Evolutionary conservation across 257 asterid genomes (phyloP).

Genomic region (Striga asiatica): DNA sequence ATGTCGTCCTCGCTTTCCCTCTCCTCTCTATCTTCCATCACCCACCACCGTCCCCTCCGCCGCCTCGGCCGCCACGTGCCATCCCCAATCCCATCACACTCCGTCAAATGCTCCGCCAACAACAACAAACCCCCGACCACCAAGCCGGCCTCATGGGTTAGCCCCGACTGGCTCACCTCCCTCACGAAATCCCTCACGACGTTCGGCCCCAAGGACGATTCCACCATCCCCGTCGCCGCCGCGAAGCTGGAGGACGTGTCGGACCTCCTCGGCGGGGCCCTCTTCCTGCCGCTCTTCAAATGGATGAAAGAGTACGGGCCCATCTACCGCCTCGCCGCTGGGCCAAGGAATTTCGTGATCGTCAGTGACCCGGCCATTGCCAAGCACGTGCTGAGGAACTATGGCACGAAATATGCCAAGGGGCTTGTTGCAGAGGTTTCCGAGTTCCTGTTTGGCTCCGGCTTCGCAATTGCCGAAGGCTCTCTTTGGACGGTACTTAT

Average conservation of each 20-base stretch:
- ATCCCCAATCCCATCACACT: constrained; percentile 12
- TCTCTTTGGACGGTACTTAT: constrained; percentile 60
- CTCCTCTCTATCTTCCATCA: constrained; percentile 25
- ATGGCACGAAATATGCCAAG: constrained; percentile 69
- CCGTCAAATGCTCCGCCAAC: constrained; percentile 33
- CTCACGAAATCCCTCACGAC: constrained; percentile 53
- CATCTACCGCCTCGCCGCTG: constrained; percentile 78
- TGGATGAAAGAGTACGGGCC: constrained; percentile 93
- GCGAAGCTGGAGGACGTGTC: constrained; percentile 88
- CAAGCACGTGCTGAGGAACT: constrained; percentile 70
- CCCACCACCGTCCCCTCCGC: constrained; percentile 18
- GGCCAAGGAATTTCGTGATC: constrained; percentile 70
- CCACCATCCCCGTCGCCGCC: constrained; percentile 73
- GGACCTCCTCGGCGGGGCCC: constrained; percentile 84
- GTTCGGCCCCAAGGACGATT: constrained; percentile 55
- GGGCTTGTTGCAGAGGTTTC: constrained; percentile 92
- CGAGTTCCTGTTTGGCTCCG: constrained; percentile 92
- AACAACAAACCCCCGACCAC: constrained; percentile 29
- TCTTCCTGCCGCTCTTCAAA: constrained; percentile 76
- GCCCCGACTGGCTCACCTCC: constrained; percentile 87
- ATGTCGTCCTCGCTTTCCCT: constrained; percentile 22
- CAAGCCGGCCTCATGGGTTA: constrained; percentile 65
- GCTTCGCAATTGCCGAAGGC: constrained; percentile 96
- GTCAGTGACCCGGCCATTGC: constrained; percentile 94
- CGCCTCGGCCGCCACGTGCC: constrained; percentile 8